Percentiles rank a stretch among this genome's conserved stretches.
Conservation (phyloP, 192 early-diverging fungal genomes). For the Gamsiella multidivaricata region DNA sequence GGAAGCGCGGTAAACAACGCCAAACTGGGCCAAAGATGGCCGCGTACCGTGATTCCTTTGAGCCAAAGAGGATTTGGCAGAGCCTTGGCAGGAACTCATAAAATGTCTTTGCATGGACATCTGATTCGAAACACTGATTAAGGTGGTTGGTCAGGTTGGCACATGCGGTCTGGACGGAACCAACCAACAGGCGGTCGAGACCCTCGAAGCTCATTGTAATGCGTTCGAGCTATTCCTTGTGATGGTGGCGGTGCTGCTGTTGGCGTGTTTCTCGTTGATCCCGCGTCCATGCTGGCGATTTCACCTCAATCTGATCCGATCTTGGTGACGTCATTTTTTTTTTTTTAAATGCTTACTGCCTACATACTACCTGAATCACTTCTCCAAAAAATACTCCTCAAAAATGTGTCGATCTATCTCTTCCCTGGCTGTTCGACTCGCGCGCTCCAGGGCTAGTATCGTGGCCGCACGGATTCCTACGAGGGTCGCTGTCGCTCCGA, state of each 20-base stretch:
- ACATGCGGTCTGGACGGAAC: slow-evolving; percentile 47
- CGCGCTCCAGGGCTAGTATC: neutral
- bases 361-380: too few species aligned
- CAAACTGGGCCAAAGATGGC: too few species aligned
- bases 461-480: neutral
- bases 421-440: neutral
- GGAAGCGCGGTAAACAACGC: too few species aligned
- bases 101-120: slow-evolving; percentile 50
- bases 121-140: slow-evolving; percentile 40
- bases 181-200: slow-evolving; percentile 47
- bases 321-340: too few species aligned
- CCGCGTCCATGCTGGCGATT: neutral
- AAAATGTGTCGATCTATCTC: neutral
- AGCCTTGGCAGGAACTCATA: slow-evolving; percentile 47
- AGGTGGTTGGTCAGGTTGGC: slow-evolving; percentile 45
- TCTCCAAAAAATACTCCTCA: too few species aligned
- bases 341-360: too few species aligned
- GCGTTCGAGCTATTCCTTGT: neutral
- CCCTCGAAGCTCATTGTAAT: slow-evolving; percentile 42
- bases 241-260: neutral
- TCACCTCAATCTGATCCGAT: too few species aligned
- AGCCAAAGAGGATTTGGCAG: slow-evolving; percentile 49
- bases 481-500: neutral
- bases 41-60: slow-evolving; percentile 46
- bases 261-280: neutral